Percentiles rank a stretch among this genome's conserved stretches.
Conservation (phyloP, 306 rosid species). For the Alnus glutinosa region DNA sequence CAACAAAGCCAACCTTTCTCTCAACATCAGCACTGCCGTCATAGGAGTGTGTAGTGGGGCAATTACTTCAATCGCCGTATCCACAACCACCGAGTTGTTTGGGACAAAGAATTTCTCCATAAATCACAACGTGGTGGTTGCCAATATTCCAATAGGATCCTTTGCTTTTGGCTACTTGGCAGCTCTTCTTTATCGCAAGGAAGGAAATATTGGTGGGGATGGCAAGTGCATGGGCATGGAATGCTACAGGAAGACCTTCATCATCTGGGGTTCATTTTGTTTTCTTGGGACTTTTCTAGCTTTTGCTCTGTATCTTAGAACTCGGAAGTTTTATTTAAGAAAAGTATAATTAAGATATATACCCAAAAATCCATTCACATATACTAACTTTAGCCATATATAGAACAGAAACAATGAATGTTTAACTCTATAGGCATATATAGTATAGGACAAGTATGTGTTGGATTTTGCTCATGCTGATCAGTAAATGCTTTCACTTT, state of each 20-base stretch:
- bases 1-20: slow-evolving; percentile 36
- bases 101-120: slow-evolving; percentile 69
- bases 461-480: background rate
- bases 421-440: too few species aligned
- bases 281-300: slow-evolving; percentile 57
- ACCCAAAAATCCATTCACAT: too few species aligned
- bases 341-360: slow-evolving; percentile 6
- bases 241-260: slow-evolving; percentile 58
- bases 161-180: slow-evolving; percentile 60
- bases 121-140: slow-evolving; percentile 80
- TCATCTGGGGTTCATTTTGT: slow-evolving; percentile 72
- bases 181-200: slow-evolving; percentile 46
- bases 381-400: too few species aligned
- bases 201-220: slow-evolving; percentile 29
- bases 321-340: slow-evolving; percentile 56
- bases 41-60: slow-evolving; percentile 83
- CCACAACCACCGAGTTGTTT: slow-evolving; percentile 71
- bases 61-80: slow-evolving; percentile 67
- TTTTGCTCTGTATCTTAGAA: slow-evolving; percentile 48
- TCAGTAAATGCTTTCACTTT: too few species aligned
- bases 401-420: background rate
- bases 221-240: slow-evolving; percentile 72
- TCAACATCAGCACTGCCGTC: slow-evolving; percentile 56
- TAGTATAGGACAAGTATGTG: background rate
- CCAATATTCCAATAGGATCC: slow-evolving; percentile 81